A percentile compares a stretch with the other conserved stretches of the same genome.
Conservation (phyloP, 2,329 filamentous ascomycete genomes). For the Aspergillus phoenicis region DNA sequence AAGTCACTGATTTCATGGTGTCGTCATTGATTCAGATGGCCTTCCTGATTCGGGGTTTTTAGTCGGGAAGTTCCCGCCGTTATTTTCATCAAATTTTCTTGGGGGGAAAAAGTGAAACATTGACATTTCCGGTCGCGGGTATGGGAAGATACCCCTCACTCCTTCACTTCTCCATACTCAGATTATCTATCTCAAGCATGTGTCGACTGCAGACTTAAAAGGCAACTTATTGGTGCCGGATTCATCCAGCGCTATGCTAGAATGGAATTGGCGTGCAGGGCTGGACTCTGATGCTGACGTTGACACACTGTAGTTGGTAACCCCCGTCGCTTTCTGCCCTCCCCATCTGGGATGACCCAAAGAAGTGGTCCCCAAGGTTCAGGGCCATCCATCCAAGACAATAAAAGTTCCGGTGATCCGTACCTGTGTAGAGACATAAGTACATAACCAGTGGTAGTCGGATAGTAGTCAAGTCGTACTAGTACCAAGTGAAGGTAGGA, state of each 20-base stretch:
- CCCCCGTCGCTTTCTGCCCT: too few species aligned
- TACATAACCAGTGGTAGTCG: too few species aligned
- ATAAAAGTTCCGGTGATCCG: too few species aligned
- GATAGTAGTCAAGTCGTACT: too few species aligned
- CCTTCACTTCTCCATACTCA: too few species aligned
- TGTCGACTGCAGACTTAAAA: not conserved
- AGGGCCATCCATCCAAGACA: not conserved
- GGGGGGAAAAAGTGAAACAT: not conserved
- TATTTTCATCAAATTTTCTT: not conserved
- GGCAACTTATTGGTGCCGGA: not conserved
- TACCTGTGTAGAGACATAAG: too few species aligned
- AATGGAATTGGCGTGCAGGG: not conserved
- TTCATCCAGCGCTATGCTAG: not conserved
- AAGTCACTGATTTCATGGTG: constrained; percentile 4
- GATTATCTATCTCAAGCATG: not conserved
- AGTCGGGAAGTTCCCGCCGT: not conserved
- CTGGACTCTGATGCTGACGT: not conserved
- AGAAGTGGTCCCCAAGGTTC: not conserved
- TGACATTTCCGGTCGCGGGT: not conserved
- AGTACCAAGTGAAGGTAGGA: not conserved
- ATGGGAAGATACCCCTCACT: not conserved
- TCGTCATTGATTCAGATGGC: not conserved
- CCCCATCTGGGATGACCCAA: too few species aligned
- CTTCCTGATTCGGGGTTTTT: not conserved
- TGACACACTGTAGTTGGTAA: not conserved